Base-by-base conservation (phyloP, 1,284 basidiomycete genomes). In the Athelia psychrophila region DNA sequence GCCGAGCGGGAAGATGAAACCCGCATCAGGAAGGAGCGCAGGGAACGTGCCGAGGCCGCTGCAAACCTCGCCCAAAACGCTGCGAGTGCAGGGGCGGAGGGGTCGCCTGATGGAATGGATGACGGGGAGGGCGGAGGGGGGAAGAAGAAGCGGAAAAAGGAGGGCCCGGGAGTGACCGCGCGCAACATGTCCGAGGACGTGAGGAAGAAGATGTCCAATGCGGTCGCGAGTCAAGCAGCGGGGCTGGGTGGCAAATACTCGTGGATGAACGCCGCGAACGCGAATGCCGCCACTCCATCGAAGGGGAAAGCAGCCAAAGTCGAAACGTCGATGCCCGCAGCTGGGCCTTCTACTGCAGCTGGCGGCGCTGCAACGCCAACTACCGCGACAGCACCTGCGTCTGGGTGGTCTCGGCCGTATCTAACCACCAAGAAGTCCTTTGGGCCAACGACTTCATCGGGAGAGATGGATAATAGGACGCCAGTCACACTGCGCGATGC, bases 101-200 rank as follows among this genome's bases (percentile, higher is more conserved):
- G 61, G 50, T 66, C 53, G 65, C 68, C 40, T 64, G 44, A 46
- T 18, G 64, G 61, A 3, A 64, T 77, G 10, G 78, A 74, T 3
- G 79, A 71, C 38, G 76, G 71, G 3, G 72, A 72, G 19, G 78
- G 75, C n/a, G 33, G 38, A 42, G 77, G 75, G 27, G 71, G 79
- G 45, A 91, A 90, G 75, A 90, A 89, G 74, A 91, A 92, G 70
- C 81, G 85, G 68, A 91, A 91, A 65, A 88, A 88, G 66, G 86
- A 90, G 25, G 90, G 90, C 0, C 89, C 90, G 0, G 88, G 88
- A 2, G 87, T 91, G 10, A 89, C 88, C 0, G 89, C 90, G 48
- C 76, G 85, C 52, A 93, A 93, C 64, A 91, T 94, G 88, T 86
- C 84, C 2, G 91, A 92, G 66, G 91, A 93, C 60, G 88, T 92